Evolutionary conservation across 805 yeast species (phyloP).

Genomic region (Candida gorgasii): DNA sequence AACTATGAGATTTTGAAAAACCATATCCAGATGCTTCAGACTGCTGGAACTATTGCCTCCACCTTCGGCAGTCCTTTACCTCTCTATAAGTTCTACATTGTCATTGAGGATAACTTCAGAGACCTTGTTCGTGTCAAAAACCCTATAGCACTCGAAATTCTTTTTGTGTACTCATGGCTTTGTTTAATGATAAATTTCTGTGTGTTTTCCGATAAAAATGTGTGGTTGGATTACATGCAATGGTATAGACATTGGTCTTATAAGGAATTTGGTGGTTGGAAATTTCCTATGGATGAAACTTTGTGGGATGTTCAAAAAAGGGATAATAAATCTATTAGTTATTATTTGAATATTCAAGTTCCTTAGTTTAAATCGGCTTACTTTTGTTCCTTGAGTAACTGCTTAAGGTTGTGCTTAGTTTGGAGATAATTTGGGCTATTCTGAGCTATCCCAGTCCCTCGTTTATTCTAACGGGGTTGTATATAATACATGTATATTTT

Average conservation of each 20-base stretch:
- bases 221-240: conserved; percentile 27
- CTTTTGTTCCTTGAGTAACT: too few species aligned
- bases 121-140: conserved; percentile 22
- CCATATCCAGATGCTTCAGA: background rate
- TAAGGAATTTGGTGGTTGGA: conserved; percentile 16
- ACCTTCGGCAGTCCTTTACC: conserved; percentile 17
- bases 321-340: conserved; percentile 6
- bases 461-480: too few species aligned
- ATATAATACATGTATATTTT: too few species aligned
- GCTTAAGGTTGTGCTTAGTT: too few species aligned
- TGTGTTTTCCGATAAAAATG: conserved; percentile 20
- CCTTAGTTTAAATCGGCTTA: too few species aligned
- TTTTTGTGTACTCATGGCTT: conserved; percentile 23
- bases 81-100: conserved; percentile 26
- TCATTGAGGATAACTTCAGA: conserved; percentile 15
- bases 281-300: conserved; percentile 13
- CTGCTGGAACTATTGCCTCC: conserved; percentile 8
- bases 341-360: conserved; percentile 9
- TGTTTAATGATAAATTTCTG: conserved; percentile 13
- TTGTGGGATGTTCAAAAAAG: conserved; percentile 7
- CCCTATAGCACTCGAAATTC: conserved; percentile 25
- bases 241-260: conserved; percentile 18
- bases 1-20: background rate
- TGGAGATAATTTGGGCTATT: too few species aligned
- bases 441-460: too few species aligned